Conservation (phyloP, 345 rosid genomes). For the Hypericum androsaemum region DNA sequence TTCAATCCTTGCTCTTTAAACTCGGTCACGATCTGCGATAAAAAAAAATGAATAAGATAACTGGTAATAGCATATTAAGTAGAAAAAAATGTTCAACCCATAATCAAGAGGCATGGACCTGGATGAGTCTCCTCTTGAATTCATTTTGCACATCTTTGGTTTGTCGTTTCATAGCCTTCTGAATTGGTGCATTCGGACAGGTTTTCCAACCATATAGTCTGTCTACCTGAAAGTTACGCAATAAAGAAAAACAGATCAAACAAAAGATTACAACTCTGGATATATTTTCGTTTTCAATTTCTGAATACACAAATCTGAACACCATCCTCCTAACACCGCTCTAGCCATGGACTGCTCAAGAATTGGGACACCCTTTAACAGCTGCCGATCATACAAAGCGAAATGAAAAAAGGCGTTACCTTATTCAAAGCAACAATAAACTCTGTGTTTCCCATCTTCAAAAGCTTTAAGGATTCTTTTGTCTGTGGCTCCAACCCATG, state of each 20-base stretch:
- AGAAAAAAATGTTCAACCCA: not conserved
- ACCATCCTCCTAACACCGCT: too few relatives aligned
- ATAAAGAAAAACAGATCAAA: not conserved
- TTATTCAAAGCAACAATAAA: slow-evolving; percentile 92
- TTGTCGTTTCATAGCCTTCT: slow-evolving; percentile 62
- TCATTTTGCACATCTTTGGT: slow-evolving; percentile 52
- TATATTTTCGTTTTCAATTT: too few relatives aligned
- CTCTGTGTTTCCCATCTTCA: slow-evolving; percentile 73
- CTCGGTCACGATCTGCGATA: slow-evolving; percentile 51
- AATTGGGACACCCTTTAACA: too few relatives aligned
- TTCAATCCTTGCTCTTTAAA: slow-evolving; percentile 88
- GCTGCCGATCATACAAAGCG: not conserved
- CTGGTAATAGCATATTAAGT: not conserved
- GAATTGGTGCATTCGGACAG: slow-evolving; percentile 66
- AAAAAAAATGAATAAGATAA: slow-evolving; percentile 7
- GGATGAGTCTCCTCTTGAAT: slow-evolving; percentile 59
- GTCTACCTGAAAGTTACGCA: slow-evolving; percentile 54
- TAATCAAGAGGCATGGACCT: slow-evolving; percentile 22
- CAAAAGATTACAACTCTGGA: not conserved
- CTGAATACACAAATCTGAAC: too few relatives aligned
- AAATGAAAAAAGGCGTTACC: slow-evolving; percentile 29
- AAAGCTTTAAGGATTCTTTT: slow-evolving; percentile 79
- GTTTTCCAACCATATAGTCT: slow-evolving; percentile 86
- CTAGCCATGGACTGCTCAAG: too few relatives aligned
- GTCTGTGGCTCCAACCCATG: slow-evolving; percentile 91